phyloP scores from a whole-genome alignment of 176 grass and related monocot species.

The Ensete glaucum region DNA sequence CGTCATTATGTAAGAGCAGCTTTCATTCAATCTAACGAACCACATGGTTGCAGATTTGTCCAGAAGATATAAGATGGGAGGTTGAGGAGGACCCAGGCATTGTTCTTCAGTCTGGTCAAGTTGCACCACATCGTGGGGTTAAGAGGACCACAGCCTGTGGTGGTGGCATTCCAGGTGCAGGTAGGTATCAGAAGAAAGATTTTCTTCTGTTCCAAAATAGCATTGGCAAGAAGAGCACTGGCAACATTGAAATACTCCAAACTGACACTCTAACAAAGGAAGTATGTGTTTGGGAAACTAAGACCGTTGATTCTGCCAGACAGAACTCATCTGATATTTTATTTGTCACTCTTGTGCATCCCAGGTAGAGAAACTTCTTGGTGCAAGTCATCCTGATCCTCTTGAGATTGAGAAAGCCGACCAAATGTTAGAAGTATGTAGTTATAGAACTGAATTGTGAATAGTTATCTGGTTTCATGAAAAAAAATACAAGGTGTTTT shows the following conservation, averaged over 20 bases:
- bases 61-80: slow-evolving; percentile 3
- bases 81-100: neutral
- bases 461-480: slow-evolving; percentile 11
- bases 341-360: neutral
- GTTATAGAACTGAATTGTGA: too few species aligned
- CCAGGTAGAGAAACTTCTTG: slow-evolving; percentile 87
- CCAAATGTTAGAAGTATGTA: slow-evolving; percentile 80
- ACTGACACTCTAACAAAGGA: neutral
- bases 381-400: slow-evolving; percentile 60
- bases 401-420: slow-evolving; percentile 81
- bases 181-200: neutral
- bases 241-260: neutral
- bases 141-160: neutral
- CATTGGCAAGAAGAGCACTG: neutral
- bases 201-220: neutral
- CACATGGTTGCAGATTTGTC: neutral
- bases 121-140: neutral
- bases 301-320: neutral
- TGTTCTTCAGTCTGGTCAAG: neutral
- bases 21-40: neutral
- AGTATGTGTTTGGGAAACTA: neutral
- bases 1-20: neutral
- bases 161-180: neutral
- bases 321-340: neutral
- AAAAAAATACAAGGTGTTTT: slow-evolving; percentile 13